Percentiles rank a stretch among this genome's conserved stretches.
Conservation (phyloP, 768 basidiomycete species). For the Pleurotus citrinopileatus region DNA sequence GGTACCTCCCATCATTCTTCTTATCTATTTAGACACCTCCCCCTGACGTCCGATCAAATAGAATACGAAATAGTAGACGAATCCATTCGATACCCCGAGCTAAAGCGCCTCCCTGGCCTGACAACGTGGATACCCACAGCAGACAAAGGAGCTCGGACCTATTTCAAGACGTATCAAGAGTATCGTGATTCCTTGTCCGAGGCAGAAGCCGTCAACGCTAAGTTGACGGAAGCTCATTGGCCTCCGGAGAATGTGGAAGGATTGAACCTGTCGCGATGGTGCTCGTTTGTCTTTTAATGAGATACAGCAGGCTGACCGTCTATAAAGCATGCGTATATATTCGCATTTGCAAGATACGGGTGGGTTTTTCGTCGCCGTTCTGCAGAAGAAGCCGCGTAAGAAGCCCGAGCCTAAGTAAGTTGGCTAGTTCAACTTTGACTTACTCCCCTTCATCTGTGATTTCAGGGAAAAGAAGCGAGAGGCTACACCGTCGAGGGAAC, state of each 20-base stretch:
- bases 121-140: constrained; percentile 76
- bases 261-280: constrained; percentile 76
- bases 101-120: constrained; percentile 75
- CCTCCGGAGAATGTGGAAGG: constrained; percentile 63
- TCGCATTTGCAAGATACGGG: constrained; percentile 97
- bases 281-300: constrained; percentile 16
- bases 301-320: neutral
- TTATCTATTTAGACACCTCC: neutral
- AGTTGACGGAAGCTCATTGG: constrained; percentile 76
- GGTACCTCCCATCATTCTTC: constrained; percentile 38
- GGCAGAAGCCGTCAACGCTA: constrained; percentile 50
- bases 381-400: constrained; percentile 47
- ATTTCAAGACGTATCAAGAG: constrained; percentile 58
- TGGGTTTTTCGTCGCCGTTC: constrained; percentile 94
- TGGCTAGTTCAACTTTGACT: neutral
- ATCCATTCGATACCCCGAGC: constrained; percentile 63
- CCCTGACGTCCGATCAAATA: constrained; percentile 18
- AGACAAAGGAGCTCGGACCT: constrained; percentile 46
- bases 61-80: constrained; percentile 82
- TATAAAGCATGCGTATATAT: constrained; percentile 76
- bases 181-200: constrained; percentile 46
- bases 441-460: neutral
- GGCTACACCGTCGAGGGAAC: constrained; percentile 34
- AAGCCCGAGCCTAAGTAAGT: neutral
- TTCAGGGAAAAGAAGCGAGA: constrained; percentile 50